Evolutionary conservation across 768 basidiomycete genomes (phyloP).

Genomic region (Auricularia cornea): DNA sequence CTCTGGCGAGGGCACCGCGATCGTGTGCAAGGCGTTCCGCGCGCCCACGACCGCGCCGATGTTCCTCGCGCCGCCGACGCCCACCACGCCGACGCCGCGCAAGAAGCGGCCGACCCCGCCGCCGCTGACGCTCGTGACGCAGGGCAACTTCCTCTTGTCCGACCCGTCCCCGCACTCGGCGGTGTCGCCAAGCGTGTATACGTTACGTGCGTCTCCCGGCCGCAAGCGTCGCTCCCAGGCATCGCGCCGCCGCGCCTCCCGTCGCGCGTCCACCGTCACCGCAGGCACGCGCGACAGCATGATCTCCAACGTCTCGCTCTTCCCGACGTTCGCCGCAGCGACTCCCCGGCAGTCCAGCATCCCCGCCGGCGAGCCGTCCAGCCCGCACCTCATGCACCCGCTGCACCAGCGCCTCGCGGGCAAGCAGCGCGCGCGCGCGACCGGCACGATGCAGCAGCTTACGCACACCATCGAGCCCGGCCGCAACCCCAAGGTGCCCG

Average conservation of each 20-base stretch:
- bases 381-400: not conserved
- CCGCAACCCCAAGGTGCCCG: not conserved
- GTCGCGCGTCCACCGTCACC: not conserved
- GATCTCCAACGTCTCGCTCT: not conserved
- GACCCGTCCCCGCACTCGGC: not conserved
- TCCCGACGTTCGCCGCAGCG: not conserved
- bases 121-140: not conserved
- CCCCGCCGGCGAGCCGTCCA: not conserved
- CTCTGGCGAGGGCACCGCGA: not conserved
- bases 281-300: not conserved
- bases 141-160: not conserved
- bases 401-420: not conserved
- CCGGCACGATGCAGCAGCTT: not conserved
- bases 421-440: not conserved
- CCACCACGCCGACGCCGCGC: not conserved
- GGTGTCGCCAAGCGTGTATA: not conserved
- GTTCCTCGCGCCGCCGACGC: not conserved
- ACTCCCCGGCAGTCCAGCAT: not conserved
- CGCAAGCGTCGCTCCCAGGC: not conserved
- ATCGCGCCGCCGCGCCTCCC: not conserved
- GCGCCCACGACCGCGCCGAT: not conserved
- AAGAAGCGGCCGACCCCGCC: not conserved
- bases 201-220: not conserved
- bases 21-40: not conserved
- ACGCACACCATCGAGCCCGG: not conserved